Conservation (phyloP, 2,329 filamentous ascomycete genomes). For the Aureobasidium sp. region DNA sequence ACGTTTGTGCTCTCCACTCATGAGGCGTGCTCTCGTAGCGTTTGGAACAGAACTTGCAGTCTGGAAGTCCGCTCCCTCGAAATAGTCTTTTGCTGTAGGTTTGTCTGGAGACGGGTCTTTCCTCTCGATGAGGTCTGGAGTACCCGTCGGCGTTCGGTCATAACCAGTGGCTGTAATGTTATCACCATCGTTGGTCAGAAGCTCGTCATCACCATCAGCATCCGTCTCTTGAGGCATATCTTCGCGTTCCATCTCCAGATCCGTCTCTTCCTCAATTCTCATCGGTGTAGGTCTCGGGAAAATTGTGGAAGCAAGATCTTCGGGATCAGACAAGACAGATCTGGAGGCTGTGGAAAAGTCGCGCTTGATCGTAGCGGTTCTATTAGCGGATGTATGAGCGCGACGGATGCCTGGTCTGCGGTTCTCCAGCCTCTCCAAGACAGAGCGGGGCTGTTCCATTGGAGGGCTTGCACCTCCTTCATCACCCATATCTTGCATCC, state of each 20-base stretch:
- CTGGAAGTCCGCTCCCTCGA: not conserved
- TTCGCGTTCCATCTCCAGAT: slow-evolving; percentile 29
- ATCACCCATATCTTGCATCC: slow-evolving; percentile 67
- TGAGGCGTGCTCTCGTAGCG: slow-evolving; percentile 6
- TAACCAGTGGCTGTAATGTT: slow-evolving; percentile 28
- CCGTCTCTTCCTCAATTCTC: slow-evolving; percentile 39
- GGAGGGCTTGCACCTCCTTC: slow-evolving; percentile 48
- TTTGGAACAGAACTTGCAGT: not conserved
- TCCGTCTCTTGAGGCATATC: slow-evolving; percentile 58
- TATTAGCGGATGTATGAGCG: slow-evolving; percentile 34
- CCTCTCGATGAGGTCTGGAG: slow-evolving; percentile 10
- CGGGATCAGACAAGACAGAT: slow-evolving; percentile 51
- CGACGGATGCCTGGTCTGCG: slow-evolving; percentile 45
- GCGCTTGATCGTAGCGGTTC: slow-evolving; percentile 24
- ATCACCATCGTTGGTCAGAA: slow-evolving; percentile 69
- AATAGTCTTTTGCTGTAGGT: not conserved
- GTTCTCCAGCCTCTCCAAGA: slow-evolving; percentile 50
- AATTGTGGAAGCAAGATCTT: slow-evolving; percentile 33
- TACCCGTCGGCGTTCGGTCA: slow-evolving; percentile 12
- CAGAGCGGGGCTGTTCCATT: slow-evolving; percentile 51
- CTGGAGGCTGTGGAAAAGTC: slow-evolving; percentile 43
- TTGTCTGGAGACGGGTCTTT: not conserved
- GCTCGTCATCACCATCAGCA: slow-evolving; percentile 81
- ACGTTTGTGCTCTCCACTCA: slow-evolving; percentile 14
- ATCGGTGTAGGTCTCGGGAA: slow-evolving; percentile 31